Base-by-base conservation (phyloP, 2,329 filamentous ascomycete genomes). In the Colletotrichum viniferum region DNA sequence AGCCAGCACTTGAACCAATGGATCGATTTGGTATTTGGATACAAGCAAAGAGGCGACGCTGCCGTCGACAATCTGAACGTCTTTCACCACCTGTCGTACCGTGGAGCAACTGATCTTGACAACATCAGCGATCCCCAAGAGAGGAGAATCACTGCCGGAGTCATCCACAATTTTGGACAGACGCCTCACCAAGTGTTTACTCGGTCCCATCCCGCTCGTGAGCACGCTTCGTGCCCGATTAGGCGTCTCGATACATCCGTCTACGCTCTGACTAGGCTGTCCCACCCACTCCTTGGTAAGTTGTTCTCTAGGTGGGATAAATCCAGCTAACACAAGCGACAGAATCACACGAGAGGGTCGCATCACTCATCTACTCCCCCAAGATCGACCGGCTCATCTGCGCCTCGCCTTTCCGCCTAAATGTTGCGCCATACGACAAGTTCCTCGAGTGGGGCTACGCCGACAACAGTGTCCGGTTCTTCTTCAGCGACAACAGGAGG, bases 81-180 rank as follows among this genome's bases (percentile, higher is more conserved):
- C 26, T 99, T 98, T 85, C 96, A 98, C 78, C 95, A 98, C 82
- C 89, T 98, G 24, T 98, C 96, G 0, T 99, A 99, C 81, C 94
- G 96, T 76, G 97, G 97, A 8, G 96, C 96, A 4, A 97, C 95
- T 78, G 95, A 99, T 82, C 87, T 99, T 6, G 97, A 99, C 83
- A 93, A 92, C 68, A 98, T 99, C 76, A 92, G 93, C 9, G 96
- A 98, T 81, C 94, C 95, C 1, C 92, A 96, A 71, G 96, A 98
- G 83, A 91, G 96, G 58, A 88, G 96, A 8, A 95, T 96, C 7
- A 96, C 96, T 1, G 98, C 98, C 69, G 95, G 95, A 38, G 98
- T 98, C 79, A 98, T 99, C 79, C 96, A 99, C 84, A 98, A 98
- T 80, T 99, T 99, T 83, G 97, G 97, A 1, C 97, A 99, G 83